These are phyloP conservation scores for Leccinum fallax DNA, from an alignment of 1,284 basidiomycete genomes.

Conservation along the genomic window DNA sequence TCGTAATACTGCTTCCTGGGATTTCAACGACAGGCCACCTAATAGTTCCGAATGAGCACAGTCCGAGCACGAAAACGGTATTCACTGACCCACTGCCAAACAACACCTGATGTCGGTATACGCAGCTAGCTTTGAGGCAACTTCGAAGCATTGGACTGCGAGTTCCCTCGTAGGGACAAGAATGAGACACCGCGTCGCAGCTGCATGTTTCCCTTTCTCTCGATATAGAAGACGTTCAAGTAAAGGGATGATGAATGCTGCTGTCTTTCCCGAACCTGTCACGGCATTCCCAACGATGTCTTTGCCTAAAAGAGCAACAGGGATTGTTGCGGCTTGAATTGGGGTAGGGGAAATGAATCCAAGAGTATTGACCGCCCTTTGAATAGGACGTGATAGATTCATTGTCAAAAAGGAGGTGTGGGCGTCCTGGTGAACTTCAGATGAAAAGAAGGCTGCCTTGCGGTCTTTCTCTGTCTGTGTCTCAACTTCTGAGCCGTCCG, in stretches of 20 bases:
- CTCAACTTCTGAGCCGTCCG: constrained; percentile 42
- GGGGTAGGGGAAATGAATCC: constrained; percentile 89
- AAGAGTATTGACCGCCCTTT: constrained; percentile 84
- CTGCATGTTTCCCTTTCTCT: constrained; percentile 81
- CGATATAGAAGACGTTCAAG: constrained; percentile 90
- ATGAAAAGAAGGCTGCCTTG: constrained; percentile 86
- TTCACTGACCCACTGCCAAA: constrained; percentile 74
- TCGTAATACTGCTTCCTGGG: constrained; percentile 85
- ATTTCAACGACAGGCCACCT: constrained; percentile 91
- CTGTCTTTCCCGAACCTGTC: constrained; percentile 96
- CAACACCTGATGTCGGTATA: constrained; percentile 91
- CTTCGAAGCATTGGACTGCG: constrained; percentile 93
- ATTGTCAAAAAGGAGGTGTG: constrained; percentile 80
- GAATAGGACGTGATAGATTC: constrained; percentile 87
- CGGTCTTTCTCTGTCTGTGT: constrained; percentile 49
- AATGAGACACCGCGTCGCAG: constrained; percentile 92
- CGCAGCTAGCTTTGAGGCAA: constrained; percentile 81
- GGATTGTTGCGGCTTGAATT: constrained; percentile 92
- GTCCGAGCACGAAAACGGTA: constrained; percentile 9
- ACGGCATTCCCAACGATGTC: constrained; percentile 95
- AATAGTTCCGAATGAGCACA: constrained; percentile 14
- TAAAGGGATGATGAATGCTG: constrained; percentile 94
- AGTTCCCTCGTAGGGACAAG: constrained; percentile 94
- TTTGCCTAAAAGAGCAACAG: constrained; percentile 90
- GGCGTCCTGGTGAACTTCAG: constrained; percentile 49